Conservation (phyloP, 495 filamentous ascomycete genomes). For the Glonium stellatum region DNA sequence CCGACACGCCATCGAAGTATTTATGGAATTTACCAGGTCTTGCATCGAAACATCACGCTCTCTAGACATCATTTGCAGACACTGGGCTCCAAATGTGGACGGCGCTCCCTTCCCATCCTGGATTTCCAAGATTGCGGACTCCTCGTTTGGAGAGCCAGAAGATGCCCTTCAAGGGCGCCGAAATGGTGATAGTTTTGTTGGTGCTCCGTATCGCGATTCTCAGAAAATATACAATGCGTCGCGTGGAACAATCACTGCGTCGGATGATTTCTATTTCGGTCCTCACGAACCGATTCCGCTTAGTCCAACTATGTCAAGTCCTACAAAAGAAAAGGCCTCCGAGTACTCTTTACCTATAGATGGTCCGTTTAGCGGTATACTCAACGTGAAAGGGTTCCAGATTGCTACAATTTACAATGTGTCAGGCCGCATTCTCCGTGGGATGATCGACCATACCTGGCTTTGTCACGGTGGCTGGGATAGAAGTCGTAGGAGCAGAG, state of each 20-base stretch:
- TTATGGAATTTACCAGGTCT: neutral
- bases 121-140: neutral
- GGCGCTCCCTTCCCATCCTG: neutral
- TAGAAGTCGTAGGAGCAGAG: conserved; percentile 10
- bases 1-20: neutral
- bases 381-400: neutral
- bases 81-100: conserved; percentile 8
- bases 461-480: conserved; percentile 1
- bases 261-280: too few relatives aligned
- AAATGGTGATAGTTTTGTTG: conserved; percentile 8
- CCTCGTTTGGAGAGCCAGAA: neutral
- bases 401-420: neutral
- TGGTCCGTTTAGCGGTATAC: neutral
- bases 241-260: neutral
- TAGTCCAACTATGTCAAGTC: too few relatives aligned
- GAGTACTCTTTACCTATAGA: too few relatives aligned
- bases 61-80: conserved; percentile 16
- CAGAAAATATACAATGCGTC: neutral
- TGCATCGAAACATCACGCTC: neutral
- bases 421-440: neutral
- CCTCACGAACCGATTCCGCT: too few relatives aligned
- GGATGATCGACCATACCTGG: neutral
- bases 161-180: neutral
- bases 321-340: too few relatives aligned
- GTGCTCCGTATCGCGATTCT: neutral